Base-by-base conservation (phyloP, 306 rosid species). In the Castanospermum australe region DNA sequence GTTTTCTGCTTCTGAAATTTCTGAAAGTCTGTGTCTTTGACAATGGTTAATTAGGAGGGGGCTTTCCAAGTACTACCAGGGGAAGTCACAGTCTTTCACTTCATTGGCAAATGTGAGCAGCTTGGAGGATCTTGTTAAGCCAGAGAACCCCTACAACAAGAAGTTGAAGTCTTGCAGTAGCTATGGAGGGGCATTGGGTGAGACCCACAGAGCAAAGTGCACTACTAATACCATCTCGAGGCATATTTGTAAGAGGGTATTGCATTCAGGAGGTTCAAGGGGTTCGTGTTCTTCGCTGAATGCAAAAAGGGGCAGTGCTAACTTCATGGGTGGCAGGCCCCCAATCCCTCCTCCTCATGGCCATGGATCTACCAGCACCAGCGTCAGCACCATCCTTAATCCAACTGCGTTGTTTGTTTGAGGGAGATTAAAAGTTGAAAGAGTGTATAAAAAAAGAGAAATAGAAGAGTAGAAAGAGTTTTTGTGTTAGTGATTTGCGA, bases 21-120 rank as follows among this genome's bases (percentile, higher is more conserved):
- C 6, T 61, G n/a, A 0, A 71, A 47, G 3, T 60, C 70, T 71
- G 65, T 41, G 28, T 42, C 6, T 41, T 60, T 51, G 5, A 30
- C 35, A n/a, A 20, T 51, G 17, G 0, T 30, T 28, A 7, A 5
- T 5, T 41, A 86, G 89, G 84, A 86, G 84, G 76, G 89, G 86
- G 69, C 84, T 86, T 25, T 86, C 89, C 0, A 82, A 75, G 84
- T 76, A 86, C 75, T 86, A 86, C 73, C 22, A 86, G 2, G 89
- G 89, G 25, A 86, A 82, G 54, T 79, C 84, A 24, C 71, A 64
- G 14, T 86, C 89, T n/a, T 86, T 86, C 33, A 79, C 77, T 25
- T 86, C 89, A 28, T 56, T 86, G 14, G 76, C 76, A 51, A 82
- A 67, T 41, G 89, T 86, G 72, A 86, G 48, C 2, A 73, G 81